A percentile compares a stretch with the other conserved stretches of the same genome.
Conservation (phyloP, 768 basidiomycete genomes). For the Kwoniella sp. region DNA sequence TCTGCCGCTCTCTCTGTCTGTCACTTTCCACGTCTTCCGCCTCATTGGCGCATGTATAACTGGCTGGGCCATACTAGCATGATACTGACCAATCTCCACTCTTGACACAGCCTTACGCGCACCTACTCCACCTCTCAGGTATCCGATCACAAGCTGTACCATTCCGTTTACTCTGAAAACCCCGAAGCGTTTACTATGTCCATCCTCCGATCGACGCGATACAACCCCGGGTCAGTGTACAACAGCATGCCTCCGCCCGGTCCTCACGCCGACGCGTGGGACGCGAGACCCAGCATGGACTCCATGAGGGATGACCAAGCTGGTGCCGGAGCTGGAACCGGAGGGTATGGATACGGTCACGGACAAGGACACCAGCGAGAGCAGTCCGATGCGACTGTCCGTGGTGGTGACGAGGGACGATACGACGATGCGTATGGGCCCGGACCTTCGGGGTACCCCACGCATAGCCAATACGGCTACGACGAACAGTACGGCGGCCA, state of each 20-base stretch:
- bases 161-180: conserved; percentile 66
- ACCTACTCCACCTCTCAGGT: conserved; percentile 75
- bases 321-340: conserved; percentile 14
- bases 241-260: conserved; percentile 25
- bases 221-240: conserved; percentile 45
- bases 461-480: conserved; percentile 15
- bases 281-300: conserved; percentile 47
- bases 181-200: conserved; percentile 56
- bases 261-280: conserved; percentile 49
- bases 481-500: conserved; percentile 13
- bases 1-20: conserved; percentile 9
- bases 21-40: neutral
- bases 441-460: conserved; percentile 5
- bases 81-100: neutral
- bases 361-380: conserved; percentile 15
- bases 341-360: conserved; percentile 16
- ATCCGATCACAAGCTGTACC: conserved; percentile 78
- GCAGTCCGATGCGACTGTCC: conserved; percentile 13
- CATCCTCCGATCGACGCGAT: conserved; percentile 46
- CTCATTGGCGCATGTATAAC: neutral
- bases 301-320: conserved; percentile 32
- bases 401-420: conserved; percentile 23
- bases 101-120: conserved; percentile 57
- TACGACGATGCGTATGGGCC: conserved; percentile 35
- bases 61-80: neutral